Conservation (phyloP, 1,284 basidiomycete species). For the Leccinum subrobustum region DNA sequence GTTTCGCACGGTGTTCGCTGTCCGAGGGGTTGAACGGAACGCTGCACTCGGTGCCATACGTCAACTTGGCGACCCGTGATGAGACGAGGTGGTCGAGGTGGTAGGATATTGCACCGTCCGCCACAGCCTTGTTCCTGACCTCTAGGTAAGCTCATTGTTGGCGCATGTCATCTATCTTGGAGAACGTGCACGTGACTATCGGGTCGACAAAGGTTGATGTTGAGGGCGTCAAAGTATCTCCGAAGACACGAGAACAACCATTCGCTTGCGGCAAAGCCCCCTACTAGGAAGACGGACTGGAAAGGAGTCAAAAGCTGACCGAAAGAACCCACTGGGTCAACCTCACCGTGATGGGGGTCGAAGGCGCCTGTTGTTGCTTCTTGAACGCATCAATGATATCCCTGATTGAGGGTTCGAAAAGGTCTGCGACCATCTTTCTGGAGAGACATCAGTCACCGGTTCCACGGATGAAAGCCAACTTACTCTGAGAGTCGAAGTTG, state of each 20-base stretch:
- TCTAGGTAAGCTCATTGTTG: conserved; percentile 6
- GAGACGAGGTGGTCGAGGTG: conserved; percentile 50
- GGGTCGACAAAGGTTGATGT: conserved; percentile 37
- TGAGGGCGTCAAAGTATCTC: conserved; percentile 28
- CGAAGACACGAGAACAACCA: conserved; percentile 44
- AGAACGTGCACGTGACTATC: conserved; percentile 40
- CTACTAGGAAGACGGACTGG: conserved; percentile 40
- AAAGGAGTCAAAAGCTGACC: not conserved
- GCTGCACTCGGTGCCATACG: conserved; percentile 41
- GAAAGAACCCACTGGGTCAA: not conserved
- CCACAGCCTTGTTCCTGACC: conserved; percentile 53
- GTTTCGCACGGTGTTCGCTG: conserved; percentile 36
- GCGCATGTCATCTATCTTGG: not conserved
- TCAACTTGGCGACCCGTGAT: conserved; percentile 43
- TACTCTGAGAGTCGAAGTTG: conserved; percentile 46
- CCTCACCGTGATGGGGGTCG: conserved; percentile 36
- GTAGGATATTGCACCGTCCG: conserved; percentile 54
- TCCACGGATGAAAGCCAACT: conserved; percentile 6
- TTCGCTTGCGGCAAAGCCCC: conserved; percentile 53
- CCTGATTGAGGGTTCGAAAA: conserved; percentile 47
- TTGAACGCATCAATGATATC: conserved; percentile 42
- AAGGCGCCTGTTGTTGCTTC: conserved; percentile 33
- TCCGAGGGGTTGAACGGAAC: conserved; percentile 32
- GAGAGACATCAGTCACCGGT: not conserved
- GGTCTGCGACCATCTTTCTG: conserved; percentile 40